phyloP scores from a whole-genome alignment of 1,284 basidiomycete species.

The Leccinum ponderosum region DNA sequence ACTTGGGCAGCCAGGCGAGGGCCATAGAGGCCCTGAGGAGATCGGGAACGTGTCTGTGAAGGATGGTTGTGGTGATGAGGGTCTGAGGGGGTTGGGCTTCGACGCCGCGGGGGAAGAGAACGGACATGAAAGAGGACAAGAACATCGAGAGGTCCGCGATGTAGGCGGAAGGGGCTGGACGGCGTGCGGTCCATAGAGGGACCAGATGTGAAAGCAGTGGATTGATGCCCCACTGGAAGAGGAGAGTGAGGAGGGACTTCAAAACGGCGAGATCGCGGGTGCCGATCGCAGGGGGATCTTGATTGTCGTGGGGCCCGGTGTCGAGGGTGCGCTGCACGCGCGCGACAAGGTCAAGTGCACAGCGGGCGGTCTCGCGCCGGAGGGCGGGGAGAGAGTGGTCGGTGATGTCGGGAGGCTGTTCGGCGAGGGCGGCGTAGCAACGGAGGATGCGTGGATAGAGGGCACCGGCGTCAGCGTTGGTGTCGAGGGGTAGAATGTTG shows the following conservation, averaged over 20 bases:
- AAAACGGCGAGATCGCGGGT: slow-evolving; percentile 64
- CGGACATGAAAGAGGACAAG: slow-evolving; percentile 43
- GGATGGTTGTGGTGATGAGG: slow-evolving; percentile 57
- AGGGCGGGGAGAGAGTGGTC: slow-evolving; percentile 41
- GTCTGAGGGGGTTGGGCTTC: slow-evolving; percentile 51
- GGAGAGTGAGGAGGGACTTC: slow-evolving; percentile 61
- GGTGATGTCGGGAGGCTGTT: slow-evolving; percentile 14
- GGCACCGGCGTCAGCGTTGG: slow-evolving; percentile 18
- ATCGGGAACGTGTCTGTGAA: slow-evolving; percentile 58
- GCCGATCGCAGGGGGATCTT: slow-evolving; percentile 41
- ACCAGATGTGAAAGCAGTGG: slow-evolving; percentile 48
- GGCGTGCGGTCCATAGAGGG: slow-evolving; percentile 43
- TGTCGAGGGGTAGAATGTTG: slow-evolving; percentile 18
- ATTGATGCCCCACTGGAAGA: slow-evolving; percentile 70
- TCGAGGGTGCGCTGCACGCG: slow-evolving; percentile 51
- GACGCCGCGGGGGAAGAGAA: slow-evolving; percentile 54
- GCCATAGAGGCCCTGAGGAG: slow-evolving; percentile 58
- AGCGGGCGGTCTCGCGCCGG: slow-evolving; percentile 55
- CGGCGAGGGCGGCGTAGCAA: slow-evolving; percentile 39
- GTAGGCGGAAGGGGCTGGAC: slow-evolving; percentile 34
- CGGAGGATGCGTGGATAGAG: slow-evolving; percentile 40
- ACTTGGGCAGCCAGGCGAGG: slow-evolving; percentile 70
- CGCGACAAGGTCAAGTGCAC: slow-evolving; percentile 54
- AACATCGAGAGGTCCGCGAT: slow-evolving; percentile 41
- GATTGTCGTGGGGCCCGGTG: neutral